These are phyloP conservation scores for Selenicereus undatus DNA, from an alignment of 148 eudicot species.

Conservation along the genomic window DNA sequence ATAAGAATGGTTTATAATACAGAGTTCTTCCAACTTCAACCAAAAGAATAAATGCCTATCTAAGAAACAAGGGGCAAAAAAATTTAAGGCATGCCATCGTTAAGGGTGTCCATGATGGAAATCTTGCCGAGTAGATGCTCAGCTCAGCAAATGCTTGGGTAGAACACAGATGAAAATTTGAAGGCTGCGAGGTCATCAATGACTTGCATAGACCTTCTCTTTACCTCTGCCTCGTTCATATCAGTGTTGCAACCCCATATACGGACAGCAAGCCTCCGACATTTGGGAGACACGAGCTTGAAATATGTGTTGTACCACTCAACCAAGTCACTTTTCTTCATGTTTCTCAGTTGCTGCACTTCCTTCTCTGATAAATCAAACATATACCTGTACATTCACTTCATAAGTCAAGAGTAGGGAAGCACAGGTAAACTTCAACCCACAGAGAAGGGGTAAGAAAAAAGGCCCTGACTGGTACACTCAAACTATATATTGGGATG, in stretches of 20 bases:
- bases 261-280: constrained; percentile 75
- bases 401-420: neutral
- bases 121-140: neutral
- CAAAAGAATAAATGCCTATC: constrained; percentile 1
- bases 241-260: constrained; percentile 90
- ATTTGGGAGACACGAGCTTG: constrained; percentile 52
- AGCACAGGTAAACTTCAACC: neutral
- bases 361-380: constrained; percentile 79
- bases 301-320: constrained; percentile 71
- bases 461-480: too few relatives aligned
- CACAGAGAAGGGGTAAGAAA: too few relatives aligned
- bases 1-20: neutral
- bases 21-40: neutral
- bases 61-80: neutral
- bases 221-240: constrained; percentile 37
- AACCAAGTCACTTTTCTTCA: constrained; percentile 51
- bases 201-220: constrained; percentile 31
- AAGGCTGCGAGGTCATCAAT: constrained; percentile 51
- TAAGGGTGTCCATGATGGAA: neutral
- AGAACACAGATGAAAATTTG: constrained; percentile 56
- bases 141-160: constrained; percentile 63
- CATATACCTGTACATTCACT: constrained; percentile 60
- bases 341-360: constrained; percentile 50
- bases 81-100: constrained; percentile 7
- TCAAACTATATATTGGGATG: neutral